Conservation (phyloP, 768 basidiomycete genomes). For the Russula earlei region DNA sequence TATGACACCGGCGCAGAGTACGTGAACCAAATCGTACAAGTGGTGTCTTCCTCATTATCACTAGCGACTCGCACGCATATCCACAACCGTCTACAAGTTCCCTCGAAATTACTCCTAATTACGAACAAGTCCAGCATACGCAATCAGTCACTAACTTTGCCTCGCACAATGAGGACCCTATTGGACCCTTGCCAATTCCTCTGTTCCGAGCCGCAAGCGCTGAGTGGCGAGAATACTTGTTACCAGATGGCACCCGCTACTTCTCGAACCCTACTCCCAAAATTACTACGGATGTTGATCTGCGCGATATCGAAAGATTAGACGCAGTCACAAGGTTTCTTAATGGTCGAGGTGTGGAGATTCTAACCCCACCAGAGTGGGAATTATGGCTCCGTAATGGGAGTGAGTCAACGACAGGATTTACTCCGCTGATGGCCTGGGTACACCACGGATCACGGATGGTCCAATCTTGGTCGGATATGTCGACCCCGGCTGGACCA, state of each 20-base stretch:
- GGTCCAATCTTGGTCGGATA: no score
- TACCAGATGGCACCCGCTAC: slow-evolving; percentile 63
- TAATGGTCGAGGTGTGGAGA: slow-evolving; percentile 25
- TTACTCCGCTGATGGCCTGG: slow-evolving; percentile 41
- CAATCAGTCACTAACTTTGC: slow-evolving; percentile 15
- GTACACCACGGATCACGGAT: slow-evolving; percentile 54
- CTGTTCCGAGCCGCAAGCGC: no score
- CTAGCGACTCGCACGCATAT: slow-evolving; percentile 50
- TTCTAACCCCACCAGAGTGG: slow-evolving; percentile 33
- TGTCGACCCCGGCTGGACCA: no score
- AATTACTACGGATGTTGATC: slow-evolving; percentile 61
- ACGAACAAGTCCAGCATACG: slow-evolving; percentile 6
- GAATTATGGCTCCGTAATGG: slow-evolving; percentile 56
- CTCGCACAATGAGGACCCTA: slow-evolving; percentile 19
- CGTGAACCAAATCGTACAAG: slow-evolving; percentile 12
- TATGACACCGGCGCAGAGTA: slow-evolving; percentile 22
- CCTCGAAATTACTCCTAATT: slow-evolving; percentile 16
- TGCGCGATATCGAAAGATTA: slow-evolving; percentile 43
- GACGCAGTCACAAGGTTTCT: slow-evolving; percentile 41
- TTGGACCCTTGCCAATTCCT: slow-evolving; percentile 21
- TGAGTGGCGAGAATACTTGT: slow-evolving; percentile 68
- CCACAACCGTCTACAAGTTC: slow-evolving; percentile 31
- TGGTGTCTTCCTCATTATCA: not conserved
- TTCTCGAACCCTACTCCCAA: slow-evolving; percentile 54
- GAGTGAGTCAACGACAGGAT: slow-evolving; percentile 26